Percentiles rank a stretch among this genome's conserved stretches.
phyloP scores from a whole-genome alignment of 495 filamentous ascomycete species.

The Lophiostoma macrostomum region DNA sequence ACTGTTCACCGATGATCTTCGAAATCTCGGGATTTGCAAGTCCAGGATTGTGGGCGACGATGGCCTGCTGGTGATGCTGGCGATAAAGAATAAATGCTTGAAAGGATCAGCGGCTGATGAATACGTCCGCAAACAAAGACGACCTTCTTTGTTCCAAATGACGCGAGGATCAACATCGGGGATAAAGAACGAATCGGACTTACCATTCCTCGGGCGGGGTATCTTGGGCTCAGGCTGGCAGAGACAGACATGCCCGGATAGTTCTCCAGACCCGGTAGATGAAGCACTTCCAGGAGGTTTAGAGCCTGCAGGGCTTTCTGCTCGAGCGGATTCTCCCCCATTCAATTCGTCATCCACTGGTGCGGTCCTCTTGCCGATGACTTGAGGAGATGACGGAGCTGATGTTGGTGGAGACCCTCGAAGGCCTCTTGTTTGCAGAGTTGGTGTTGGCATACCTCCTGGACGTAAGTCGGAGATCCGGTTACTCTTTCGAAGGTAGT shows the following conservation, averaged over 20 bases:
- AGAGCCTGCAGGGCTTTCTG: constrained; percentile 30
- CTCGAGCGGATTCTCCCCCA: constrained; percentile 11
- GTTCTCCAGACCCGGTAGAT: constrained; percentile 22
- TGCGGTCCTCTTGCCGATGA: constrained; percentile 34
- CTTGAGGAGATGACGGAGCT: constrained; percentile 13
- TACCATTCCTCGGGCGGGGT: constrained; percentile 92
- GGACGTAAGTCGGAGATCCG: constrained; percentile 2
- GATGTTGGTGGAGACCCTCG: constrained; percentile 10
- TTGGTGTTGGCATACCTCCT: background rate
- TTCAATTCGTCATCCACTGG: constrained; percentile 28
- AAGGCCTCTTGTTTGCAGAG: constrained; percentile 4
- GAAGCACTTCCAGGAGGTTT: constrained; percentile 25
- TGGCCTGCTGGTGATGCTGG: constrained; percentile 81
- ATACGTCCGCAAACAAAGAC: constrained; percentile 31
- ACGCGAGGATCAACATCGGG: constrained; percentile 1
- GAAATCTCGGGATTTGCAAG: constrained; percentile 96
- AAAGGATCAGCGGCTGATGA: constrained; percentile 29
- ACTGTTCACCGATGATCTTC: constrained; percentile 94
- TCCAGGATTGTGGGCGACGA: constrained; percentile 79
- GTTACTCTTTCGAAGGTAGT: constrained; percentile 10
- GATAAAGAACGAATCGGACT: constrained; percentile 44
- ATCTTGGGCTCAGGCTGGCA: constrained; percentile 93
- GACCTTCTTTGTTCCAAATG: constrained; percentile 20
- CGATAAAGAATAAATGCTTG: constrained; percentile 97
- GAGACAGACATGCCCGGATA: constrained; percentile 66